Evolutionary conservation across 352 stramenopile species (phyloP), one percentile per base, ranked within the genome.

Genomic region (Pythium dissotocum): DNA sequence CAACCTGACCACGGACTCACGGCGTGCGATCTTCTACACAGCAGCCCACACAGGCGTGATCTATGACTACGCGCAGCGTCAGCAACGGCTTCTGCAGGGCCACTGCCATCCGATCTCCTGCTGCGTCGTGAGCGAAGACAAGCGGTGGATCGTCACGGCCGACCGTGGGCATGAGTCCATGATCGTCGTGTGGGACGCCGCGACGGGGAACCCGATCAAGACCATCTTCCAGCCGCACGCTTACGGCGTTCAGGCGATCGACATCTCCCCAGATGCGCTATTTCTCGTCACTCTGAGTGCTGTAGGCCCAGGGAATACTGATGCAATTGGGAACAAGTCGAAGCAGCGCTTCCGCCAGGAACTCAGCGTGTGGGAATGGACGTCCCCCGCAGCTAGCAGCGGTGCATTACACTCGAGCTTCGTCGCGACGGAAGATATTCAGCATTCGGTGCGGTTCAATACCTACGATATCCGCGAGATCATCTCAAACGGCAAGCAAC

Each of bases 111-210:
- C 87, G 14, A 98, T 98, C 74, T 91, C 78, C 8, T 91, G 83
- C 69, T 96, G 87, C 60, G 84, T 82, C 28, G 90, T 98, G 24
- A 97, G 89, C 68, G 80, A 94, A 35, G 90, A 98, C 78, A 98
- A 98, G 77, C 87, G 90, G 24, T 98, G 89, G 89, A 92, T 98
- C 62, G 91, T 95, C 48, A 98, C 93, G 40, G 92, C 88, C 13
- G 94, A 98, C 58, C 72, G 76, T 4, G 93, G 93, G 0, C 51
- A 70, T 6, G 91, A 98, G 65, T 93, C 86, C 24, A 95, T 98
- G 81, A 79, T 98, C 28, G 91, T 98, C 8, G 84, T 98, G 14
- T 98, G 94, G 93, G 93, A 98, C 58, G 73, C 82, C 1, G 64
- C 71, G 18, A 89, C 89, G 0, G 88, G 85, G 8, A 88, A 91